Conservation (phyloP, 108 stramenopile genomes). For the Skeletonema marinoi region DNA sequence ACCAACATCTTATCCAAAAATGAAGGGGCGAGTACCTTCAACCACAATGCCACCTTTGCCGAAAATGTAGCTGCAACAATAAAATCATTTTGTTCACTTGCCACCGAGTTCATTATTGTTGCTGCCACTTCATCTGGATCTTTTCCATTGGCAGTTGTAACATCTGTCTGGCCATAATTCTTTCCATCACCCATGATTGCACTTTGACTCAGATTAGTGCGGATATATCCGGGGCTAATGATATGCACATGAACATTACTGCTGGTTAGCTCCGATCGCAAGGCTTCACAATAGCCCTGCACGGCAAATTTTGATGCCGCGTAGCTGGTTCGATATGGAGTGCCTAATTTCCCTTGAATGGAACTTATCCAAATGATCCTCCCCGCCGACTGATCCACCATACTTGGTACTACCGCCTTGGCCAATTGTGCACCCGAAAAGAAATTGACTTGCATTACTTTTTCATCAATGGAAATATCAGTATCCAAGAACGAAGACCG, state of each 20-base stretch:
- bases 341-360: conserved; percentile 81
- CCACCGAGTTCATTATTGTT: conserved; percentile 52
- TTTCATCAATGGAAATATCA: conserved; percentile 65
- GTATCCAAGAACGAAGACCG: conserved; percentile 80
- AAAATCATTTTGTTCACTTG: conserved; percentile 64
- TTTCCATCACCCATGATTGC: conserved; percentile 81
- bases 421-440: conserved; percentile 70
- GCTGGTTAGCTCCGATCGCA: conserved; percentile 76
- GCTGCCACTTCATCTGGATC: conserved; percentile 77
- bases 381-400: conserved; percentile 55
- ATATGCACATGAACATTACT: conserved; percentile 64
- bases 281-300: conserved; percentile 83
- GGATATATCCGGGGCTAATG: conserved; percentile 80
- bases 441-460: conserved; percentile 86
- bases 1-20: conserved; percentile 62
- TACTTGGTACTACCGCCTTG: conserved; percentile 71
- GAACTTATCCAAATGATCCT: conserved; percentile 76
- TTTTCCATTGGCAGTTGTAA: conserved; percentile 67
- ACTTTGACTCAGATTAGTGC: conserved; percentile 64
- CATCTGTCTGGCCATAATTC: conserved; percentile 72
- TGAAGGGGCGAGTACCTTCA: conserved; percentile 67
- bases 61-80: conserved; percentile 70
- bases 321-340: conserved; percentile 76
- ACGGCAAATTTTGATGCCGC: conserved; percentile 88
- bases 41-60: conserved; percentile 66